Base-by-base conservation (phyloP, 345 rosid species). In the Tarenaya hassleriana region DNA sequence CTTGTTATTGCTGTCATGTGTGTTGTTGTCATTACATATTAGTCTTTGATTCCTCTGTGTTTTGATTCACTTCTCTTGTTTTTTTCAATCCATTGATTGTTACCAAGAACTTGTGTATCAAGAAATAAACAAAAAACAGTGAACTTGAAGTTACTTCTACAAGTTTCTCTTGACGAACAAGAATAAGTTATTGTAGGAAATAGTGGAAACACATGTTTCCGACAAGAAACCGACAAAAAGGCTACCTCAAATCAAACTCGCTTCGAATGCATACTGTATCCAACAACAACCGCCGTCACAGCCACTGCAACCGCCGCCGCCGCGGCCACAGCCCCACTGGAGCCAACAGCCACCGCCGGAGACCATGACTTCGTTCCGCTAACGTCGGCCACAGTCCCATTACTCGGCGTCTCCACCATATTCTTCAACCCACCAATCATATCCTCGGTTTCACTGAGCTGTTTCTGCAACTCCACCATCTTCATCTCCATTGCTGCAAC, bases 381-480 rank as follows among this genome's bases (percentile, higher is more conserved):
- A 3, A 14, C 47, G 4, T 40, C 76, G n/a, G 41, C 2, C 47
- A 61, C 71, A n/a, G 61, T 47, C 20, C 78, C 84, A 63, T 69
- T 71, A 14, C 70, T 13, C n/a, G 27, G 13, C 1, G 67, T 58
- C 53, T 77, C 81, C 6, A 65, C 58, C 63, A 65, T 66, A 48
- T 73, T 79, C 71, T 81, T 77, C 71, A 80, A 53, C 15, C 67
- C 79, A 16, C 34, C 42, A 5, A 78, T 68, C 44, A 58, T 62
- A 50, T 53, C 70, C 55, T 70, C 80, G 4, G 82, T 70, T 44
- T 71, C 79, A 54, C 44, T 75, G 8, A 69, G 34, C 60, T 81
- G 68, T 45, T 47, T 61, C 61, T 74, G 74, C 65, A 76, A 47
- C 62, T 53, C 72, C 38, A 41, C 50, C 56, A 78, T 48, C 64